Evolutionary conservation across 768 basidiomycete species (phyloP), one percentile per base, ranked within the genome.

Genomic region (Hortiboletus campestris): DNA sequence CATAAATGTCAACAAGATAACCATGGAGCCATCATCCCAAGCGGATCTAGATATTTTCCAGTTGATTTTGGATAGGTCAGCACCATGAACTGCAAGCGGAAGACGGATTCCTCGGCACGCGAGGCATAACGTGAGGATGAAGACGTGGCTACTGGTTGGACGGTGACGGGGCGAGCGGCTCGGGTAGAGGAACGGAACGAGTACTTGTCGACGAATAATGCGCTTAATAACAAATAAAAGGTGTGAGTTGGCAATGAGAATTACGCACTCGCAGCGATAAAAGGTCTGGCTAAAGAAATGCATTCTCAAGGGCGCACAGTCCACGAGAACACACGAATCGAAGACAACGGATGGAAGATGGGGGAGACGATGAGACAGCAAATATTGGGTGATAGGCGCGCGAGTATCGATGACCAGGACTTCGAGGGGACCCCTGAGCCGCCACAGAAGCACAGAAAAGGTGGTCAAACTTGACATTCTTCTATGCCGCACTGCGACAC

Each of bases 371-470:
- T 28, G 41, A 46, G 48, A 50, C 47, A 11, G 29, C 55, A 50
- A 36, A 51, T 34, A 29, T 48, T 20, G 31, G 50, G 40, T 54
- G 68, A 64, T 67, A 67, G 56, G 62, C 57, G 56, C 55, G 25
- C 41, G 51, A 66, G 63, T 58, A 65, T 72, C 63, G 56, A 67
- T 64, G 46, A 41, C 56, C 59, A 58, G 43, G 50, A 51, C 59
- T 58, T 68, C 63, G 43, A 58, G 44, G 46, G 35, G 45, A 31
- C 56, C 60, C 56, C 57, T 58, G 56, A 57, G 59, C 49, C 57
- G 63, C 63, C 59, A 70, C 59, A 70, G 68, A 68, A 70, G 57
- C 58, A 51, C 46, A 42, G 57, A 47, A 59, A 62, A 53, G 63
- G 46, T 58, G 45, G 53, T 57, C 53, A 36, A 57, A 58, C 50